A percentile compares a stretch with the other conserved stretches of the same genome.
Conservation (phyloP, 108 stramenopile genomes). For the Skeletonema menzelii region DNA sequence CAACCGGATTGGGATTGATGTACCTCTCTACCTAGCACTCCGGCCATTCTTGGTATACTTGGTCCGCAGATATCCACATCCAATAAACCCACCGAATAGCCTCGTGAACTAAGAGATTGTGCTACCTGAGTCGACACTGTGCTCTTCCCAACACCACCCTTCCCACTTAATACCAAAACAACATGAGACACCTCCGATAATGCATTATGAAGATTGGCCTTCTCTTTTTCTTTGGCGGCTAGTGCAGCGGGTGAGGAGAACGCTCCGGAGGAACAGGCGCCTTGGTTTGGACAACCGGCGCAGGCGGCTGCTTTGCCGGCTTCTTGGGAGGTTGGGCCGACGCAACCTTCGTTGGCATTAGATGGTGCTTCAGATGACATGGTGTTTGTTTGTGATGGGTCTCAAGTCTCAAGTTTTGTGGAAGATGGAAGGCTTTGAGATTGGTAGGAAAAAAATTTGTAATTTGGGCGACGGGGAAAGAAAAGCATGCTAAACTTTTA, state of each 20-base stretch:
- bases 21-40: slow-evolving; percentile 57
- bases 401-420: neutral
- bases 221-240: slow-evolving; percentile 57
- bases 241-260: slow-evolving; percentile 74
- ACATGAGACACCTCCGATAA: slow-evolving; percentile 90
- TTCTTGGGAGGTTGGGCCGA: slow-evolving; percentile 87
- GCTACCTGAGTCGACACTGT: slow-evolving; percentile 96
- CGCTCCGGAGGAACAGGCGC: slow-evolving; percentile 88
- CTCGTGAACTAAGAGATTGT: slow-evolving; percentile 84
- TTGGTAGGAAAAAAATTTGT: too few relatives aligned
- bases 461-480: too few relatives aligned
- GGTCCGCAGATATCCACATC: slow-evolving; percentile 99
- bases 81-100: slow-evolving; percentile 93
- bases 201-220: slow-evolving; percentile 56
- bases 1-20: slow-evolving; percentile 94
- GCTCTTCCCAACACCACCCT: slow-evolving; percentile 98
- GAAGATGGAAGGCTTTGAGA: neutral
- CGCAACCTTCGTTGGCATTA: slow-evolving; percentile 92
- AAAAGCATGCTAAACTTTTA: neutral
- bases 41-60: slow-evolving; percentile 93
- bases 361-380: slow-evolving; percentile 42
- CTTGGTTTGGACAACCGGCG: slow-evolving; percentile 97
- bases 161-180: slow-evolving; percentile 94
- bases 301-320: slow-evolving; percentile 95
- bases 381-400: neutral